Evolutionary conservation across 306 rosid genomes (phyloP).

Genomic region (Abrus precatorius): DNA sequence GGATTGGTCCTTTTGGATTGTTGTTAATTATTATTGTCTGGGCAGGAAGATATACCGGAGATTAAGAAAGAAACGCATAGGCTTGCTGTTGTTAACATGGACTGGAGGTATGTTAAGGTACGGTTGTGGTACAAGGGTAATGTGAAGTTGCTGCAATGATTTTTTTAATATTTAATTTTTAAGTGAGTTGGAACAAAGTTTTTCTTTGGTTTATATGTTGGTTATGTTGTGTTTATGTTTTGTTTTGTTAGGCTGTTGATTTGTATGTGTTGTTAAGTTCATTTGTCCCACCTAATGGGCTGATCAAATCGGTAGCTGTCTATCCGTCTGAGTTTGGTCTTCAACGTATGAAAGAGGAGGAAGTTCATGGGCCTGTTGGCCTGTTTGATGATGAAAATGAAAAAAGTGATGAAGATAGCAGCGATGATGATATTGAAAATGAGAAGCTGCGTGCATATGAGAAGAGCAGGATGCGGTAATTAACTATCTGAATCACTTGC

Average conservation of each 20-base stretch:
- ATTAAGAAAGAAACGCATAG: constrained; percentile 77
- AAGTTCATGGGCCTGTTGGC: constrained; percentile 79
- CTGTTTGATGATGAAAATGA: constrained; percentile 69
- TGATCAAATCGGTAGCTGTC: constrained; percentile 75
- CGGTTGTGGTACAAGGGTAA: background rate
- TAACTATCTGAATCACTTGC: constrained; percentile 11
- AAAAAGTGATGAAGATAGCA: constrained; percentile 54
- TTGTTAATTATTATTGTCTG: constrained; percentile 5
- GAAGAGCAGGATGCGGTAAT: constrained; percentile 80
- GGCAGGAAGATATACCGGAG: constrained; percentile 66
- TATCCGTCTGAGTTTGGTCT: constrained; percentile 96
- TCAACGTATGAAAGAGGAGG: constrained; percentile 90
- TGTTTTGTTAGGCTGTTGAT: constrained; percentile 72
- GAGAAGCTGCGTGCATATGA: constrained; percentile 90
- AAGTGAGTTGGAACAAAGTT: constrained; percentile 6
- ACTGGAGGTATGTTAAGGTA: constrained; percentile 91
- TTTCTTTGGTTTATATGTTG: constrained; percentile 21
- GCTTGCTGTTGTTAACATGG: constrained; percentile 91
- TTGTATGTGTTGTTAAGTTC: constrained; percentile 77
- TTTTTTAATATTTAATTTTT: background rate
- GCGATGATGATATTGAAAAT: constrained; percentile 57
- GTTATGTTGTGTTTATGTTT: background rate
- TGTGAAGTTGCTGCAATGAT: background rate
- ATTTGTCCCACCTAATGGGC: constrained; percentile 75
- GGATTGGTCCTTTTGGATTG: background rate